phyloP scores from a whole-genome alignment of 768 basidiomycete species.

The Russula griseocarnosa region DNA sequence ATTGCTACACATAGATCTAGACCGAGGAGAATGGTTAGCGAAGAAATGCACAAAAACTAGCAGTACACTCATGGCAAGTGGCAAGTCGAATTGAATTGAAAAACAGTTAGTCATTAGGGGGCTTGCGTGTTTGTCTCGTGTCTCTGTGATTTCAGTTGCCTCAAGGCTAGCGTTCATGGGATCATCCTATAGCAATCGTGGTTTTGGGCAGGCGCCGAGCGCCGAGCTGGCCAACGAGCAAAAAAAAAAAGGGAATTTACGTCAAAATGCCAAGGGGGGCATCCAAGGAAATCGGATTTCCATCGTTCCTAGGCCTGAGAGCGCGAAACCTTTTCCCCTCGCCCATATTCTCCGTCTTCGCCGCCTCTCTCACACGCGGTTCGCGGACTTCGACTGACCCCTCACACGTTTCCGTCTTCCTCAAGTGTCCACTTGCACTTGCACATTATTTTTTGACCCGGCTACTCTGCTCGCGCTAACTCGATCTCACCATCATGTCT shows the following conservation, averaged over 20 bases:
- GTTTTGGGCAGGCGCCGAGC: neutral
- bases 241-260: slow-evolving; percentile 11
- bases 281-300: neutral
- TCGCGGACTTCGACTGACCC: neutral
- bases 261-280: neutral
- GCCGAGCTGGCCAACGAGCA: neutral
- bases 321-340: neutral
- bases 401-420: slow-evolving; percentile 12
- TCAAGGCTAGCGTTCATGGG: neutral
- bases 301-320: slow-evolving; percentile 6
- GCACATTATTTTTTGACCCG: neutral
- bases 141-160: neutral
- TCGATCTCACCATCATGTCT: slow-evolving; percentile 21
- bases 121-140: neutral
- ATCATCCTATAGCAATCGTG: no score
- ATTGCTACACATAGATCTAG: no score
- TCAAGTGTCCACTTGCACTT: neutral
- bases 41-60: neutral
- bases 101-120: no score
- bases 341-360: neutral
- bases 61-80: neutral
- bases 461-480: neutral
- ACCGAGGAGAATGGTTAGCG: no score
- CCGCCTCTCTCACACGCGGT: slow-evolving; percentile 4
- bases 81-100: neutral